These are phyloP conservation scores for Millerozyma miso DNA, from an alignment of 805 yeast genomes.

Conservation along the genomic window DNA sequence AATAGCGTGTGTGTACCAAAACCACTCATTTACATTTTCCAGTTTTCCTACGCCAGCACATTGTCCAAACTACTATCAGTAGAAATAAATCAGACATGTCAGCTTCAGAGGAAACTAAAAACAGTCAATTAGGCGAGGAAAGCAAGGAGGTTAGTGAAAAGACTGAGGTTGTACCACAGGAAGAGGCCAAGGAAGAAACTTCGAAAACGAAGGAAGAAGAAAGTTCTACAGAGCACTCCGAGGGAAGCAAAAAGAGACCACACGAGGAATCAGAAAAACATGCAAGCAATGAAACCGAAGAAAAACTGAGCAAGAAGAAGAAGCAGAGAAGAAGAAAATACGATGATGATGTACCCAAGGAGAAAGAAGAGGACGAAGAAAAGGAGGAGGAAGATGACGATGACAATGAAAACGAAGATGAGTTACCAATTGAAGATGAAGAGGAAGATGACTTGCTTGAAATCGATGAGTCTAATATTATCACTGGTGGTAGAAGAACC, in stretches of 20 bases:
- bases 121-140: conserved; percentile 13
- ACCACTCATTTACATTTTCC: neutral
- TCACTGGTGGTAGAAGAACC: conserved; percentile 82
- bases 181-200: conserved; percentile 7
- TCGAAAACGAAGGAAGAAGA: conserved; percentile 11
- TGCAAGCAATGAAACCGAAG: conserved; percentile 5
- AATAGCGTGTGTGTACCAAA: neutral
- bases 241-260: conserved; percentile 5
- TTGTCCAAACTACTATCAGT: no score
- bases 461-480: conserved; percentile 79
- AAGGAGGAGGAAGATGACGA: conserved; percentile 45
- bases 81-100: neutral
- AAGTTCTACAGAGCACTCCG: conserved; percentile 8
- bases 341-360: conserved; percentile 54
- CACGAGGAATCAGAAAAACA: conserved; percentile 7
- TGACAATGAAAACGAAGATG: conserved; percentile 36
- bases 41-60: neutral
- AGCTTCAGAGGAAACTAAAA: conserved; percentile 4
- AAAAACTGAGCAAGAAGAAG: conserved; percentile 26
- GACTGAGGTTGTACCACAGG: conserved; percentile 2
- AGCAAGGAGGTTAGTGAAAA: conserved; percentile 7
- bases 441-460: conserved; percentile 74
- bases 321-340: conserved; percentile 57
- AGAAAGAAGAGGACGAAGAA: conserved; percentile 33
- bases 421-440: conserved; percentile 51